Percentiles rank a stretch among this genome's conserved stretches.
Evolutionary conservation across 1,284 basidiomycete species (phyloP).

Genomic region (Hypsizygus ulmarius): DNA sequence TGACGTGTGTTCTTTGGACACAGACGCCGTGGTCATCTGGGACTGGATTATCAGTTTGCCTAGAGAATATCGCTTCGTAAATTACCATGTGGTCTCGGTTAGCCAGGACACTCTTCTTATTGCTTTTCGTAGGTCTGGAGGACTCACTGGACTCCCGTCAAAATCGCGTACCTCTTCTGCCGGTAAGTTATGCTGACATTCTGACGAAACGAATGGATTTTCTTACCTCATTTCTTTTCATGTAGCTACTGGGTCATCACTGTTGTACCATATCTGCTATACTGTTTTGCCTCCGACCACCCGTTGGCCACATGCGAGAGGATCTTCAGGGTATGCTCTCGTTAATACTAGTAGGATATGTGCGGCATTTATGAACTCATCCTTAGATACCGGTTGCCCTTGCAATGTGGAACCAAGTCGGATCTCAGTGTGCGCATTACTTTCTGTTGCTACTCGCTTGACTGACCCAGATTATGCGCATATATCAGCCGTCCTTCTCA

Average conservation of each 20-base stretch:
- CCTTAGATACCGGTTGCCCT: constrained; percentile 70
- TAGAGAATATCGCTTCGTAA: constrained; percentile 71
- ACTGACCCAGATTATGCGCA: constrained; percentile 14
- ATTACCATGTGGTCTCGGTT: constrained; percentile 23
- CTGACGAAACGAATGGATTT: neutral
- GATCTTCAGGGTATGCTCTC: constrained; percentile 52
- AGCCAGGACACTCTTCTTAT: constrained; percentile 12
- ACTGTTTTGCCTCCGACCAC: constrained; percentile 68
- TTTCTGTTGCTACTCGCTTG: constrained; percentile 5
- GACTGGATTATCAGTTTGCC: constrained; percentile 77
- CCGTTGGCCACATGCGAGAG: constrained; percentile 55
- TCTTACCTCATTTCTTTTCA: constrained; percentile 1
- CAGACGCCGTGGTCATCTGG: constrained; percentile 78
- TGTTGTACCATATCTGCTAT: constrained; percentile 72
- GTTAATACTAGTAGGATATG: constrained; percentile 10
- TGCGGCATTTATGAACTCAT: neutral
- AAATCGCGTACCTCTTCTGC: constrained; percentile 76
- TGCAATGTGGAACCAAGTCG: constrained; percentile 83
- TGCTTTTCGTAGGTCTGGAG: constrained; percentile 61
- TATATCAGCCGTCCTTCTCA: constrained; percentile 64
- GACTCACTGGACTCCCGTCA: constrained; percentile 77
- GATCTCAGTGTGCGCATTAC: constrained; percentile 58
- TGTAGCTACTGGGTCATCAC: constrained; percentile 74
- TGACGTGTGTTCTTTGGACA: constrained; percentile 25
- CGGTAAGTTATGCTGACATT: constrained; percentile 44